phyloP scores from a whole-genome alignment of 2,329 filamentous ascomycete species.

The Pseudodiploospora longispora region DNA sequence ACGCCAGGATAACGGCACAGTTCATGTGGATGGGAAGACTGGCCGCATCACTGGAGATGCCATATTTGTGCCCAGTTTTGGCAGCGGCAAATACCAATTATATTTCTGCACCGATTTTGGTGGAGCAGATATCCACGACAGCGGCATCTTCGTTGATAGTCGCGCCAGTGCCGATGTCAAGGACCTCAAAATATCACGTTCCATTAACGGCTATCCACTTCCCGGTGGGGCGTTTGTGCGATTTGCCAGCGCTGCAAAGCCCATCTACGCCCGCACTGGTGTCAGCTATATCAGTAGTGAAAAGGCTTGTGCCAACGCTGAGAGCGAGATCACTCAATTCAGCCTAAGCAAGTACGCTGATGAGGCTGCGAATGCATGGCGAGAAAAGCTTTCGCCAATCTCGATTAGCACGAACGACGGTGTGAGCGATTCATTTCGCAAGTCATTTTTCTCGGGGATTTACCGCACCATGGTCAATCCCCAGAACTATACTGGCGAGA shows the following conservation, averaged over 20 bases:
- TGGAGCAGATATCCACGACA: constrained; percentile 49
- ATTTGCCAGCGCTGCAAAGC: constrained; percentile 42
- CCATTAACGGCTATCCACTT: constrained; percentile 44
- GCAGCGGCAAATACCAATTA: constrained; percentile 49
- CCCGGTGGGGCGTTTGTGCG: constrained; percentile 57
- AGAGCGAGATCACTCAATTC: constrained; percentile 60
- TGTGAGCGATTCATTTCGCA: constrained; percentile 46
- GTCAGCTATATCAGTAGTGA: constrained; percentile 60
- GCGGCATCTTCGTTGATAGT: constrained; percentile 53
- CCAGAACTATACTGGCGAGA: constrained; percentile 68
- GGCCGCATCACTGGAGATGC: constrained; percentile 58
- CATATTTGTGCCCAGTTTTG: constrained; percentile 57
- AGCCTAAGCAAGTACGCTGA: constrained; percentile 49
- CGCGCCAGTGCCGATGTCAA: constrained; percentile 41
- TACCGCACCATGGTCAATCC: constrained; percentile 67
- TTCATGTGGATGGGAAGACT: constrained; percentile 44
- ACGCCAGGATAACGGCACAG: constrained; percentile 46
- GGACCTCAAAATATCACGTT: constrained; percentile 38
- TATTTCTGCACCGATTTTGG: constrained; percentile 63
- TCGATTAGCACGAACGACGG: constrained; percentile 39
- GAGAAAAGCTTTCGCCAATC: constrained; percentile 51
- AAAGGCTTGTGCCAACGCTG: constrained; percentile 60
- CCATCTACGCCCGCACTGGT: constrained; percentile 57
- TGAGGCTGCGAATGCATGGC: constrained; percentile 51
- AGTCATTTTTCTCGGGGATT: constrained; percentile 63